These are phyloP conservation scores for Aspergillus intermedius DNA, from an alignment of 2,329 filamentous ascomycete genomes.

Conservation along the genomic window DNA sequence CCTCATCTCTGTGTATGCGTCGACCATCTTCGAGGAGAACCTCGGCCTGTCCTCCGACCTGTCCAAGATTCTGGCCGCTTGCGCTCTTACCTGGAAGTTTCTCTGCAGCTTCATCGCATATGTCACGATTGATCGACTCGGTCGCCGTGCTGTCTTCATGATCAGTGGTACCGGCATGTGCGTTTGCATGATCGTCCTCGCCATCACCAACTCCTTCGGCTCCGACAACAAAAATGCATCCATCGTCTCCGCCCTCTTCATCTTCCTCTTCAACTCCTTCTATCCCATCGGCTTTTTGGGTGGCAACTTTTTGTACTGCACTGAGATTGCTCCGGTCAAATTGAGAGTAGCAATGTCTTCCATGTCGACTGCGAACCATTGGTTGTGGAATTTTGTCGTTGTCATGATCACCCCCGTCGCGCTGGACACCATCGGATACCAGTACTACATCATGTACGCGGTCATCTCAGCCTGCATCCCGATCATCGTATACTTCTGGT, in stretches of 20 bases:
- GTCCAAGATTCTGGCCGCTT: slow-evolving; percentile 37
- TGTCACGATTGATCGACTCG: slow-evolving; percentile 47
- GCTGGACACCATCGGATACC: slow-evolving; percentile 42
- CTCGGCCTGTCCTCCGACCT: slow-evolving; percentile 9
- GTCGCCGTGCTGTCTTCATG: slow-evolving; percentile 48
- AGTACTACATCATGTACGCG: slow-evolving; percentile 37
- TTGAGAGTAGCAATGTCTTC: slow-evolving; percentile 51
- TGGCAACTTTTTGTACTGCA: slow-evolving; percentile 47
- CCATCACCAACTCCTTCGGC: slow-evolving; percentile 30
- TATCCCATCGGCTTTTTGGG: slow-evolving; percentile 58
- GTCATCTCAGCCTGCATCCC: slow-evolving; percentile 41
- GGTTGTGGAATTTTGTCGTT: slow-evolving; percentile 56
- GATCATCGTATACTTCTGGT: slow-evolving; percentile 49
- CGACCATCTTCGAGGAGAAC: slow-evolving; percentile 13
- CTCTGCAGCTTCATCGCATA: slow-evolving; percentile 47
- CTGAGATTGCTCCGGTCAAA: slow-evolving; percentile 45
- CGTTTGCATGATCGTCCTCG: slow-evolving; percentile 50
- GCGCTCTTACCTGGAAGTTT: slow-evolving; percentile 53
- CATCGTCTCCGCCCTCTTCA: slow-evolving; percentile 15
- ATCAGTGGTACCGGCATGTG: slow-evolving; percentile 49
- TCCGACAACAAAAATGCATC: slow-evolving; percentile 7
- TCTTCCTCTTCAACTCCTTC: slow-evolving; percentile 61
- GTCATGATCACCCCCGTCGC: slow-evolving; percentile 59
- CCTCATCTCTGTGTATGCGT: slow-evolving; percentile 12
- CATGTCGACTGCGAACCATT: slow-evolving; percentile 56